Percentiles rank a stretch among this genome's conserved stretches.
Conservation (phyloP, 2,329 filamentous ascomycete species). For the Stromatinia cepivora region DNA sequence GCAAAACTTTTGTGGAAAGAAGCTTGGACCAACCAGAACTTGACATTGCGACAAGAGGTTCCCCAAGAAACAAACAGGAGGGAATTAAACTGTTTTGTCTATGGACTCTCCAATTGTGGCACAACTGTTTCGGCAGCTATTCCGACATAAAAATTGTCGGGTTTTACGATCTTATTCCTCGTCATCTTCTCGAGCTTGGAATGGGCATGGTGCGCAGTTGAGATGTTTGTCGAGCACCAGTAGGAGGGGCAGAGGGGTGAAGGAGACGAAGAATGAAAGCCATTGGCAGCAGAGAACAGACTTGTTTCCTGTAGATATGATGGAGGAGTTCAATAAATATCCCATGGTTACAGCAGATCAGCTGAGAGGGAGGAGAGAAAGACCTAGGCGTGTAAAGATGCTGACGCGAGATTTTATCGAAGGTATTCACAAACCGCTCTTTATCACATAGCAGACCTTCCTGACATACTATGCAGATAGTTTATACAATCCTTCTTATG, state of each 20-base stretch:
- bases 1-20: slow-evolving; percentile 27
- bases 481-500: slow-evolving; percentile 90
- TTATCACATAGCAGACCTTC: slow-evolving; percentile 5
- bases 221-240: slow-evolving; percentile 35
- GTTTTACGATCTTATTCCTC: slow-evolving; percentile 48
- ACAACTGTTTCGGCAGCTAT: slow-evolving; percentile 82
- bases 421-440: slow-evolving; percentile 51
- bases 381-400: slow-evolving; percentile 93
- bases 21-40: slow-evolving; percentile 44
- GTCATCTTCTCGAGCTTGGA: slow-evolving; percentile 38
- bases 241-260: slow-evolving; percentile 27
- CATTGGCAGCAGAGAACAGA: slow-evolving; percentile 85
- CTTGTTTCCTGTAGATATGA: slow-evolving; percentile 72
- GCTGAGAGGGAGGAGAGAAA: slow-evolving; percentile 68
- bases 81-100: slow-evolving; percentile 29
- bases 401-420: slow-evolving; percentile 96
- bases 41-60: slow-evolving; percentile 25
- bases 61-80: slow-evolving; percentile 26
- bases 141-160: slow-evolving; percentile 69
- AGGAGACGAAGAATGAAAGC: slow-evolving; percentile 54
- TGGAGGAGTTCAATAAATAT: slow-evolving; percentile 77
- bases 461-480: slow-evolving; percentile 61
- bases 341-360: slow-evolving; percentile 83
- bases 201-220: slow-evolving; percentile 45
- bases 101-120: slow-evolving; percentile 80